Evolutionary conservation across 2,329 filamentous ascomycete genomes (phyloP).

Genomic region (Fusarium bulbicola): DNA sequence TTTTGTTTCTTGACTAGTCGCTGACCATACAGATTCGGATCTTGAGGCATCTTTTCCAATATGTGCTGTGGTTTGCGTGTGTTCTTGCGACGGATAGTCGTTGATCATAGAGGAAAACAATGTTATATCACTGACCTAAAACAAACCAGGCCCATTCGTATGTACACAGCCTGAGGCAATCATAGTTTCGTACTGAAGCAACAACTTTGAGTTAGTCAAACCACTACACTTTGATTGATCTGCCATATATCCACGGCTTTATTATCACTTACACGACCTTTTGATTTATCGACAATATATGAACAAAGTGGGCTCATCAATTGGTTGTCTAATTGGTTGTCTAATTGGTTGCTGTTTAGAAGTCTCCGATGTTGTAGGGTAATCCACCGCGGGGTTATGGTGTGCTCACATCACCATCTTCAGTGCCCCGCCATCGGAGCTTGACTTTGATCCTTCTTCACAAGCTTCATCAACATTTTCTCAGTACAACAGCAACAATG

Average conservation of each 20-base stretch:
- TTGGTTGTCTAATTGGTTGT: conserved; percentile 14
- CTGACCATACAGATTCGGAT: conserved; percentile 80
- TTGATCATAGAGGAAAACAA: neutral
- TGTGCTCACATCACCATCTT: conserved; percentile 32
- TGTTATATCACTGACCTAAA: neutral
- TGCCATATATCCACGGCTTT: neutral
- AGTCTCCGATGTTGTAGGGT: conserved; percentile 34
- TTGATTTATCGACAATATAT: neutral
- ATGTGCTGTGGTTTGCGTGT: neutral
- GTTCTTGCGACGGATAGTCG: neutral
- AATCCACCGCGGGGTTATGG: conserved; percentile 42
- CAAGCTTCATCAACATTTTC: conserved; percentile 28
- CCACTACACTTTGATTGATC: neutral
- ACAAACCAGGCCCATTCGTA: neutral
- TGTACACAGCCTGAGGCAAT: conserved; percentile 40
- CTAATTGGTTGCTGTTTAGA: conserved; percentile 23
- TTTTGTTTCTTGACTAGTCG: conserved; percentile 74
- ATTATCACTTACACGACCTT: neutral
- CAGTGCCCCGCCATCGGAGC: conserved; percentile 50
- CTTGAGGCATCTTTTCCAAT: conserved; percentile 63
- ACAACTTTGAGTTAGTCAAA: neutral
- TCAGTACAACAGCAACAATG: conserved; percentile 47
- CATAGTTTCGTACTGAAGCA: neutral
- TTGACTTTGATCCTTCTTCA: conserved; percentile 42
- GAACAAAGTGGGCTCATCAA: conserved; percentile 12